Conservation (phyloP, 306 rosid species). For the Gastrolobium villosum region DNA sequence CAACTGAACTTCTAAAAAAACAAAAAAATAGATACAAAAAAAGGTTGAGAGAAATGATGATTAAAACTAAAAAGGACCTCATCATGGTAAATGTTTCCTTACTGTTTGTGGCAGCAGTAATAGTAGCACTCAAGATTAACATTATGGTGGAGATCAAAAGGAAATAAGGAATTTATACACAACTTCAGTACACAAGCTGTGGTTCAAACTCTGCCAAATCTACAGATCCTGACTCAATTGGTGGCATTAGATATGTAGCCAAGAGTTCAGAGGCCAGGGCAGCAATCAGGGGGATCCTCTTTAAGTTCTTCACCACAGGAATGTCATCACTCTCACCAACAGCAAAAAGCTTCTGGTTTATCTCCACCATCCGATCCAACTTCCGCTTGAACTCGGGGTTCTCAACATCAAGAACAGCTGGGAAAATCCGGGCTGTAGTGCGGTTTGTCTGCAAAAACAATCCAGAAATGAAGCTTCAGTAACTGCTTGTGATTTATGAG, state of each 20-base stretch:
- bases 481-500: slow-evolving; percentile 2
- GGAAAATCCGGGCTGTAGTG: slow-evolving; percentile 95
- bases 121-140: slow-evolving; percentile 46
- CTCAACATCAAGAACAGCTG: slow-evolving; percentile 96
- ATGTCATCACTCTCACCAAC: slow-evolving; percentile 73
- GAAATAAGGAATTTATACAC: slow-evolving; percentile 51
- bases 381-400: slow-evolving; percentile 95
- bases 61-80: slow-evolving; percentile 49
- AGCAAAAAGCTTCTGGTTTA: slow-evolving; percentile 79
- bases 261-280: slow-evolving; percentile 84
- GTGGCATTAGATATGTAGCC: slow-evolving; percentile 94
- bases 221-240: slow-evolving; percentile 96
- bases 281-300: slow-evolving; percentile 88
- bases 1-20: slow-evolving; percentile 22
- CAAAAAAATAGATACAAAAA: background rate
- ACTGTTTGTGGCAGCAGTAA: slow-evolving; percentile 44
- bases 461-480: slow-evolving; percentile 2
- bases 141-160: slow-evolving; percentile 42
- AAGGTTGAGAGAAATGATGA: slow-evolving; percentile 24
- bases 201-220: slow-evolving; percentile 94
- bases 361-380: slow-evolving; percentile 91
- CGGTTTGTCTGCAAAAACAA: slow-evolving; percentile 85
- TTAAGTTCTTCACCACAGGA: slow-evolving; percentile 86
- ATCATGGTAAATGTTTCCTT: slow-evolving; percentile 52
- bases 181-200: slow-evolving; percentile 79